phyloP scores from a whole-genome alignment of 805 yeast species.

The Ogataea polymorpha region DNA sequence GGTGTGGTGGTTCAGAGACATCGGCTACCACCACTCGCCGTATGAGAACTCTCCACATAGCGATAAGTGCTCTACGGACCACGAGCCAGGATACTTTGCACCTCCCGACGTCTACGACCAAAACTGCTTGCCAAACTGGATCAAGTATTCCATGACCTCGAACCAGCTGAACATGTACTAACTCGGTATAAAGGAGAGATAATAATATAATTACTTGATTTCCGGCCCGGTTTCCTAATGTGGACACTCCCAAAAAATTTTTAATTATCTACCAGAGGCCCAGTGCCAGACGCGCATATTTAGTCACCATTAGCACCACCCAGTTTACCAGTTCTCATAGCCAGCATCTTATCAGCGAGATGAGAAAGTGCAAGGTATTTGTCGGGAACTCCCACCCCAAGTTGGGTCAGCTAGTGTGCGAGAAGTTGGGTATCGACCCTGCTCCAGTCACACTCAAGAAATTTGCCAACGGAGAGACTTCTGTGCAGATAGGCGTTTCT shows the following conservation, averaged over 20 bases:
- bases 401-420: slow-evolving; percentile 86
- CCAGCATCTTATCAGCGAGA: slow-evolving; percentile 29
- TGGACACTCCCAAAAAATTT: slow-evolving; percentile 6
- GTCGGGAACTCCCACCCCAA: slow-evolving; percentile 97
- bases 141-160: slow-evolving; percentile 36
- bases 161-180: slow-evolving; percentile 20
- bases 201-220: slow-evolving; percentile 2
- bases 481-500: slow-evolving; percentile 90
- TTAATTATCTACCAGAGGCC: slow-evolving; percentile 3
- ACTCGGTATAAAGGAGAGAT: background rate
- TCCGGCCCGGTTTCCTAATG: slow-evolving; percentile 11
- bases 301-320: slow-evolving; percentile 5
- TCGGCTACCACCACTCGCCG: slow-evolving; percentile 49
- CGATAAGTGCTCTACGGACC: slow-evolving; percentile 19
- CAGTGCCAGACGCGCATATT: slow-evolving; percentile 3
- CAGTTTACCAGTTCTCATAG: background rate
- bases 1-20: slow-evolving; percentile 53
- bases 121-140: slow-evolving; percentile 72
- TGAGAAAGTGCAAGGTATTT: slow-evolving; percentile 97
- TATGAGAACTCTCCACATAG: slow-evolving; percentile 45
- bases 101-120: slow-evolving; percentile 45
- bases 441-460: slow-evolving; percentile 90
- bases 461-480: slow-evolving; percentile 96
- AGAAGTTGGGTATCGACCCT: slow-evolving; percentile 84
- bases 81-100: slow-evolving; percentile 24